Evolutionary conservation across 139 green algal species (phyloP).

Genomic region (Chlorella sp.): DNA sequence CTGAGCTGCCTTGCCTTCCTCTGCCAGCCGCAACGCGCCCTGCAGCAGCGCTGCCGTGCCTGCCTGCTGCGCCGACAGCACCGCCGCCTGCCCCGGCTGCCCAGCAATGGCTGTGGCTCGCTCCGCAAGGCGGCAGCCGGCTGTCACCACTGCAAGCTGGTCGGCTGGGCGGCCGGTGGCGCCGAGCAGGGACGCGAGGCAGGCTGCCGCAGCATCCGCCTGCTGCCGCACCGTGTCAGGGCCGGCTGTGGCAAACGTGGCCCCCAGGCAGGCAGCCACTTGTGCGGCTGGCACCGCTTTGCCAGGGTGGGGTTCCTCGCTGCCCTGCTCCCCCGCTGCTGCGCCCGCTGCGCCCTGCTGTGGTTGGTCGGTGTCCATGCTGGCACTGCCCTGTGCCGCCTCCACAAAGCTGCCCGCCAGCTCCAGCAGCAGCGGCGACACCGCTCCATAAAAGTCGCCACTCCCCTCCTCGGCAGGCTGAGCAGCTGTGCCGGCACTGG

Average conservation of each 20-base stretch:
- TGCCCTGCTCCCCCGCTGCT: neutral
- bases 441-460: slow-evolving; percentile 15
- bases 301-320: neutral
- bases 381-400: neutral
- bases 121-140: slow-evolving; percentile 13
- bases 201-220: neutral
- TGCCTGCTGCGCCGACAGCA: neutral
- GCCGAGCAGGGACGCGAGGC: slow-evolving; percentile 6
- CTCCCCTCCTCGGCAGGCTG: neutral
- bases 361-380: neutral
- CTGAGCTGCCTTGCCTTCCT: slow-evolving; percentile 26
- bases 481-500: neutral
- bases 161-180: slow-evolving; percentile 16
- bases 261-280: slow-evolving; percentile 24
- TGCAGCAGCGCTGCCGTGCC: slow-evolving; percentile 10
- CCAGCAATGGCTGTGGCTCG: neutral
- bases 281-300: slow-evolving; percentile 3
- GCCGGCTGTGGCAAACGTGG: slow-evolving; percentile 2
- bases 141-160: slow-evolving; percentile 10
- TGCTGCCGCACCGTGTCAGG: slow-evolving; percentile 5
- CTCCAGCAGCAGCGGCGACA: slow-evolving; percentile 34
- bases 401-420: slow-evolving; percentile 12
- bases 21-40: slow-evolving; percentile 12
- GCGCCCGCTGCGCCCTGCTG: neutral
- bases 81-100: neutral